These are phyloP conservation scores for Urtica urens DNA, from an alignment of 306 rosid species.

Conservation along the genomic window DNA sequence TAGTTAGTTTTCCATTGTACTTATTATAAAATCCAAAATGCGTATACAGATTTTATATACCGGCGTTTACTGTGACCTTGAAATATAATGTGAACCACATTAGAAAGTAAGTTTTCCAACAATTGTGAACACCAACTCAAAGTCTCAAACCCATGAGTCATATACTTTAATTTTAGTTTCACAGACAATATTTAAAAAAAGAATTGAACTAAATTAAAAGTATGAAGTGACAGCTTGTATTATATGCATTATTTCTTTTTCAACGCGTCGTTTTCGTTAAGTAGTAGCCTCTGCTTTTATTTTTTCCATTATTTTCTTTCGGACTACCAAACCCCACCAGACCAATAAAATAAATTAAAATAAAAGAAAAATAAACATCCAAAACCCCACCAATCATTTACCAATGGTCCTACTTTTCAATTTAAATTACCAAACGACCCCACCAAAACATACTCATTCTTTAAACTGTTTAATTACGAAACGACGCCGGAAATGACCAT, in stretches of 20 bases:
- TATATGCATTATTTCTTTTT: slow-evolving; percentile 7
- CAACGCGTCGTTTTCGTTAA: slow-evolving; percentile 13
- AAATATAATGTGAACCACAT: no score
- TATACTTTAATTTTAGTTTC: neutral
- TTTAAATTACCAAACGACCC: slow-evolving; percentile 10
- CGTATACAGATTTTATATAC: no score
- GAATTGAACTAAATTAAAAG: neutral
- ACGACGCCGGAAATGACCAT: neutral
- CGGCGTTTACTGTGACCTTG: no score
- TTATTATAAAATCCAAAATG: no score
- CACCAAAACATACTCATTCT: neutral
- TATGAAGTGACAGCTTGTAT: slow-evolving; percentile 6
- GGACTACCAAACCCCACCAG: slow-evolving; percentile 30
- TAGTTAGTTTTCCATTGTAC: no score
- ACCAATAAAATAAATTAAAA: slow-evolving; percentile 2
- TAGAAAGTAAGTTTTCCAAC: no score
- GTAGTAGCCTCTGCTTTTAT: slow-evolving; percentile 9
- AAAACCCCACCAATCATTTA: slow-evolving; percentile 36
- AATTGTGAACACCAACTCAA: no score
- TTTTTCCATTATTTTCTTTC: no score
- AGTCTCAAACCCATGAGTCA: no score
- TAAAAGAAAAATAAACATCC: neutral
- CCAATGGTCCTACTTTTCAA: slow-evolving; percentile 2
- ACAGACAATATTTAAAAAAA: neutral
- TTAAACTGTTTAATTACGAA: neutral